phyloP scores from a whole-genome alignment of 345 rosid species.

The Durio zibethinus region DNA sequence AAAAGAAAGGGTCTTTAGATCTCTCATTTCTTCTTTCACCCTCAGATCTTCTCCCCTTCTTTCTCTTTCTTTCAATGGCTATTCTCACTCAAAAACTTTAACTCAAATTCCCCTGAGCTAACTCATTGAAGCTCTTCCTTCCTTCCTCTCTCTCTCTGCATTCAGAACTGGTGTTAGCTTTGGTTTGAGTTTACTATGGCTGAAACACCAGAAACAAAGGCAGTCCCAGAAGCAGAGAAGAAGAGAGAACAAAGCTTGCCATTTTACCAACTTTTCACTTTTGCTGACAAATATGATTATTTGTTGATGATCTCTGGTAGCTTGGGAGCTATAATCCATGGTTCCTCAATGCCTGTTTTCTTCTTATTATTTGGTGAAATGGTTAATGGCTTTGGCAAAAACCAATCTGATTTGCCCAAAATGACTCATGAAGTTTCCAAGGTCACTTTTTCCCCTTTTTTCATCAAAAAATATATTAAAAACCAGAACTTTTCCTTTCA shows the following conservation, averaged over 20 bases:
- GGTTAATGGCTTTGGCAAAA: constrained; percentile 98
- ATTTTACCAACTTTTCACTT: constrained; percentile 85
- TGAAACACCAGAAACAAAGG: constrained; percentile 54
- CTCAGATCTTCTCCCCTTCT: constrained; percentile 1
- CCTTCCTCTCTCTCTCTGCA: background rate
- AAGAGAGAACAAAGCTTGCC: constrained; percentile 96
- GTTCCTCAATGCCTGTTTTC: constrained; percentile 97
- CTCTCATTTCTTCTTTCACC: constrained; percentile 18
- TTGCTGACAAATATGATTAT: constrained; percentile 88
- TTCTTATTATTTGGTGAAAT: constrained; percentile 93
- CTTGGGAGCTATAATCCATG: constrained; percentile 86
- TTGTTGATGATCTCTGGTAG: constrained; percentile 73
- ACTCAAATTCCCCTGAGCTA: background rate
- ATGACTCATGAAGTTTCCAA: constrained; percentile 94
- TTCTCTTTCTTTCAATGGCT: constrained; percentile 13
- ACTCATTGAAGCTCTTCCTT: background rate
- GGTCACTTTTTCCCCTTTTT: constrained; percentile 29
- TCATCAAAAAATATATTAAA: background rate
- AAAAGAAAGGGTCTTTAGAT: constrained; percentile 11
- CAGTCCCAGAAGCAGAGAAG: constrained; percentile 85
- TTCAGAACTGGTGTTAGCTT: constrained; percentile 2
- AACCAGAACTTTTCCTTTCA: background rate
- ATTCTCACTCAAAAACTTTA: constrained; percentile 12
- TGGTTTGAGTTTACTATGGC: constrained; percentile 42
- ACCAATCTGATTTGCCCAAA: constrained; percentile 79